These are phyloP conservation scores for Sporothrix humicola DNA, from an alignment of 2,329 filamentous ascomycete species.

Conservation along the genomic window DNA sequence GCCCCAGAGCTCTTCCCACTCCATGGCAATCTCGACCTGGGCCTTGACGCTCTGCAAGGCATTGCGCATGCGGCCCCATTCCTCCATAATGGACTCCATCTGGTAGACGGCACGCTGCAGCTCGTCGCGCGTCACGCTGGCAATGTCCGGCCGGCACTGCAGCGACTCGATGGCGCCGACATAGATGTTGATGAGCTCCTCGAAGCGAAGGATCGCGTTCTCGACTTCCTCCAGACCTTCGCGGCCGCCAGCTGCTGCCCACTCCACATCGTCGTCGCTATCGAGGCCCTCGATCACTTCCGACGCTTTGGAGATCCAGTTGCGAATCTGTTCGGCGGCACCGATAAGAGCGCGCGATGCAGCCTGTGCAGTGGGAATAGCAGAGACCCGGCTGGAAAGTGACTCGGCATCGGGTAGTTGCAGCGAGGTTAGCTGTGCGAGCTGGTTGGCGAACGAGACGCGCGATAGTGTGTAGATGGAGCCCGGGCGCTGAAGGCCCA, in stretches of 20 bases:
- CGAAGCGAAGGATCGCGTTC: conserved; percentile 79
- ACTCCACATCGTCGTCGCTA: conserved; percentile 96
- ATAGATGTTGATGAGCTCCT: conserved; percentile 88
- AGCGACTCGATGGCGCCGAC: conserved; percentile 92
- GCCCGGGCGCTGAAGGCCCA: conserved; percentile 70
- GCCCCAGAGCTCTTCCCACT: conserved; percentile 98
- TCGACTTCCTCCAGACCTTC: conserved; percentile 78
- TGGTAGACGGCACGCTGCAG: conserved; percentile 78
- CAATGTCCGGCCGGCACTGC: conserved; percentile 78
- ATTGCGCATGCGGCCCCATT: conserved; percentile 82
- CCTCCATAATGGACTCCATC: conserved; percentile 84
- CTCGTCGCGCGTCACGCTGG: conserved; percentile 70
- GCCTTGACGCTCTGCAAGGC: conserved; percentile 80
- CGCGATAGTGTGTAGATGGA: conserved; percentile 95
- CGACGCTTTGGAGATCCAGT: conserved; percentile 91
- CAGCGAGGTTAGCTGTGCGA: conserved; percentile 89
- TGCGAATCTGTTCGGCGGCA: conserved; percentile 88
- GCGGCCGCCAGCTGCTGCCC: conserved; percentile 86
- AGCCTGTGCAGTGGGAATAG: conserved; percentile 83
- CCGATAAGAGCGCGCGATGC: conserved; percentile 83
- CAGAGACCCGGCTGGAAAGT: conserved; percentile 80
- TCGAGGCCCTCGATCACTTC: conserved; percentile 89
- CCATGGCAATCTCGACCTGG: conserved; percentile 96
- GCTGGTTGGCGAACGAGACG: conserved; percentile 89
- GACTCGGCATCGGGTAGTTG: conserved; percentile 85